These are phyloP conservation scores for Trichophyton benhamiae DNA, from an alignment of 2,329 filamentous ascomycete species.

Conservation along the genomic window DNA sequence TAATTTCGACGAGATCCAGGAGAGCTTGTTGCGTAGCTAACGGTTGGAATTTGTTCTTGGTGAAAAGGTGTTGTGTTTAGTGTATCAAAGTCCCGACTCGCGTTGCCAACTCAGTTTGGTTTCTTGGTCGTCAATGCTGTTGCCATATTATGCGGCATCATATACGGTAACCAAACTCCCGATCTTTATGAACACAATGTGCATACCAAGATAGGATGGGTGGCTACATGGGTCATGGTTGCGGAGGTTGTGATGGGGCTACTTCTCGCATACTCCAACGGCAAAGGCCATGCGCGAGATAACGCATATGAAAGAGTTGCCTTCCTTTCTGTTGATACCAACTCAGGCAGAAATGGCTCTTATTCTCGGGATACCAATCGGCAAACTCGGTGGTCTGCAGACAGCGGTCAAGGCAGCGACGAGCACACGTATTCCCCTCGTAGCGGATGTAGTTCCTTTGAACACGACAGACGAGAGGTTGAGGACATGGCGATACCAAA, in stretches of 20 bases:
- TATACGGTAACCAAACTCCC: conserved; percentile 71
- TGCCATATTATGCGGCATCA: conserved; percentile 51
- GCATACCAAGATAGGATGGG: conserved; percentile 84
- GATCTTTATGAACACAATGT: conserved; percentile 77
- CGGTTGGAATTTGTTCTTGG: conserved; percentile 2
- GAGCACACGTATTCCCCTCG: conserved; percentile 54
- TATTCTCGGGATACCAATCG: conserved; percentile 24
- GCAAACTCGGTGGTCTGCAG: conserved; percentile 51
- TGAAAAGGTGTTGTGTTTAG: conserved; percentile 69
- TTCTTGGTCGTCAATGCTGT: conserved; percentile 54
- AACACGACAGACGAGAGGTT: conserved; percentile 35
- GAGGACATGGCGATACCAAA: conserved; percentile 28
- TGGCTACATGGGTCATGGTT: conserved; percentile 57
- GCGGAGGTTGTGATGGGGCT: conserved; percentile 59
- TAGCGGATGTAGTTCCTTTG: conserved; percentile 37
- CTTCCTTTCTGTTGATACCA: conserved; percentile 51
- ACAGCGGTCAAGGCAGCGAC: conserved; percentile 65
- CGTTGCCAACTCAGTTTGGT: conserved; percentile 54
- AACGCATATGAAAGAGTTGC: conserved; percentile 40
- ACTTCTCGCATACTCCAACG: conserved; percentile 48
- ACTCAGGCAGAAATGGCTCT: conserved; percentile 35
- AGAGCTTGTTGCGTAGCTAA: conserved; percentile 3
- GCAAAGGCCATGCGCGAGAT: conserved; percentile 21
- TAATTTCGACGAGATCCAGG: not conserved
- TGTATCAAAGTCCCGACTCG: conserved; percentile 62